Conservation (phyloP, 352 stramenopile species). For the Globisporangium cylindrosporum region DNA sequence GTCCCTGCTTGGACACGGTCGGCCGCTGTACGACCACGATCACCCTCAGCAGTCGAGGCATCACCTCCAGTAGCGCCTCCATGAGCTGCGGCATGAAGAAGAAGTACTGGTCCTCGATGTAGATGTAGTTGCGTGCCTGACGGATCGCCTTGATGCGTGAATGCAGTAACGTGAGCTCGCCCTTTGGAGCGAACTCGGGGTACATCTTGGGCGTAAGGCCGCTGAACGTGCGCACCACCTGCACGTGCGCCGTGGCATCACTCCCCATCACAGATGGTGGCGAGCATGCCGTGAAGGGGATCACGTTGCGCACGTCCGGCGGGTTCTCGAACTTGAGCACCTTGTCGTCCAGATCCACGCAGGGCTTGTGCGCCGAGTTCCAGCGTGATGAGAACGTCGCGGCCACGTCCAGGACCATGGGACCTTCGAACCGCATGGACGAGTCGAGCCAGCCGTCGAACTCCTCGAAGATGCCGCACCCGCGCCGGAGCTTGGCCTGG, state of each 20-base stretch:
- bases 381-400: slow-evolving; percentile 64
- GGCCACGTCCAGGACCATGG: slow-evolving; percentile 51
- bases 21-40: slow-evolving; percentile 52
- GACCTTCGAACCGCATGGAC: slow-evolving; percentile 41
- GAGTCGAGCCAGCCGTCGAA: slow-evolving; percentile 65
- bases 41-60: slow-evolving; percentile 43
- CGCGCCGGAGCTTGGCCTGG: slow-evolving; percentile 38
- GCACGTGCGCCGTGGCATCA: slow-evolving; percentile 24
- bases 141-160: slow-evolving; percentile 54
- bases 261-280: neutral
- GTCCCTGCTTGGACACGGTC: slow-evolving; percentile 25
- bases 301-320: slow-evolving; percentile 17
- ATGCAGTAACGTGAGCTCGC: slow-evolving; percentile 53
- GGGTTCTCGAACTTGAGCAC: slow-evolving; percentile 55
- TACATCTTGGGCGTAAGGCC: slow-evolving; percentile 33
- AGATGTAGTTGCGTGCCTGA: slow-evolving; percentile 59
- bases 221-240: slow-evolving; percentile 61
- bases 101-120: slow-evolving; percentile 76
- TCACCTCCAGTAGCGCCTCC: slow-evolving; percentile 36
- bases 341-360: slow-evolving; percentile 33
- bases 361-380: slow-evolving; percentile 41
- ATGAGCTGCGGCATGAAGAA: slow-evolving; percentile 59
- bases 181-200: slow-evolving; percentile 39
- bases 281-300: neutral
- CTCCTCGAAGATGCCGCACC: slow-evolving; percentile 31